Evolutionary conservation across 139 green algal genomes (phyloP), one percentile per base, ranked within the genome.

Genomic region (Dunaliella primolecta): DNA sequence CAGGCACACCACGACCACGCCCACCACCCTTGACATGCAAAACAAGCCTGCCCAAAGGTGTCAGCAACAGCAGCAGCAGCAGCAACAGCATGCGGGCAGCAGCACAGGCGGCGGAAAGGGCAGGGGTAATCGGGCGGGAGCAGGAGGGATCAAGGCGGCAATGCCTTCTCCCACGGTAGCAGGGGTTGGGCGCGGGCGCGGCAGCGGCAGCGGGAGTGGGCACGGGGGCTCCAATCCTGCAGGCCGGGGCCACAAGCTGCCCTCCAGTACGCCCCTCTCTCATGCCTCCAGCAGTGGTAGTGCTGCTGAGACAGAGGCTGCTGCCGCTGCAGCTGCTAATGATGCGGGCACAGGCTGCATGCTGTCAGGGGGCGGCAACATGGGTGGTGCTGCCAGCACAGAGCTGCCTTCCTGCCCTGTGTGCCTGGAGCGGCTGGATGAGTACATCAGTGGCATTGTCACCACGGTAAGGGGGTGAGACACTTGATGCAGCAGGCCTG

Each of bases 331-430:
- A 23, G 78, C 20, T 3, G 29, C 77, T 27, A 3, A 1, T 2
- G 38, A 55, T 3, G 24, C 83, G 1, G 46, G 46, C 31, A 15
- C n/a, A 2, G 38, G 31, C 2, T 37, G 29, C 29, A 33, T 2
- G 20, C 33, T 38, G 20, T 23, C 75, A 34, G 75, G 31, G 7
- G 27, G 57, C 72, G 24, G 72, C 72, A 32, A 7, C 56, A 83
- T 36, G 31, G 23, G 80, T 30, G 35, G 78, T 36, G 38, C 46
- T 36, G 78, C 35, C 36, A 36, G 77, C 15, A 96, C 91, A 24
- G 96, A 99, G 89, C 89, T 99, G 64, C 97, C 97, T 25, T 96
- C 92, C 7, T 99, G 97, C 89, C 96, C 97, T 0, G 97, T 99
- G 15, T 99, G 97, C 88, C 81, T 99, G 77, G 97, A 99, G 89